Evolutionary conservation across 2,329 filamentous ascomycete species (phyloP).

Genomic region (Neurospora sp.): DNA sequence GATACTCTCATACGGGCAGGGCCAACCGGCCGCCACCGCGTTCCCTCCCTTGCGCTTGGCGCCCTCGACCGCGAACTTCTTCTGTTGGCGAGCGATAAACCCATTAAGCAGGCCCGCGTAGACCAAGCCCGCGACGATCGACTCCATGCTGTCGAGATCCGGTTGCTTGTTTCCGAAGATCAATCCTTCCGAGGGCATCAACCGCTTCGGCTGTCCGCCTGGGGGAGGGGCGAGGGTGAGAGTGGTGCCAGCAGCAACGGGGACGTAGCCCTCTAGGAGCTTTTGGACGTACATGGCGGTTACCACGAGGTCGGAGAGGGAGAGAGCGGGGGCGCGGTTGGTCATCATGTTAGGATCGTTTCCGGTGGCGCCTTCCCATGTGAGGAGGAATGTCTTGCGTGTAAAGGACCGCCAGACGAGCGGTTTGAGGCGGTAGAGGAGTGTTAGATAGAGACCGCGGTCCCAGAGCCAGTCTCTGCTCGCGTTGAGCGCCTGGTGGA

Average conservation of each 20-base stretch:
- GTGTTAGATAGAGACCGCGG: conserved; percentile 63
- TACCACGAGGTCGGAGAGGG: conserved; percentile 56
- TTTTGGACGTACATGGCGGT: conserved; percentile 57
- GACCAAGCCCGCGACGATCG: conserved; percentile 64
- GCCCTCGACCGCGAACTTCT: conserved; percentile 73
- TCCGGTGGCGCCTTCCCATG: conserved; percentile 42
- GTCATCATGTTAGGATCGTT: conserved; percentile 1
- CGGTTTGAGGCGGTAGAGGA: conserved; percentile 68
- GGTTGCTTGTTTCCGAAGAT: conserved; percentile 54
- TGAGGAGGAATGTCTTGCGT: conserved; percentile 67
- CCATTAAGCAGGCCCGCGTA: conserved; percentile 74
- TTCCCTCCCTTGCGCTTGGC: conserved; percentile 54
- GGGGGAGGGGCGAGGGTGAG: conserved; percentile 34
- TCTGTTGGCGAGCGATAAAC: conserved; percentile 68
- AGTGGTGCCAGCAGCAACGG: conserved; percentile 25
- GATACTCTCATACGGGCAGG: conserved; percentile 60
- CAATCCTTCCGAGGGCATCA: conserved; percentile 48
- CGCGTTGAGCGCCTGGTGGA: conserved; percentile 58
- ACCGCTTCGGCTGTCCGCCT: conserved; percentile 34
- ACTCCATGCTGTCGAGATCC: conserved; percentile 60
- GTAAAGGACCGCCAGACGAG: conserved; percentile 77
- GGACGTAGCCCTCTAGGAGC: conserved; percentile 48
- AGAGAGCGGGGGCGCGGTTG: conserved; percentile 55
- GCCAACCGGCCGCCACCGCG: conserved; percentile 62
- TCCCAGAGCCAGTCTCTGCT: conserved; percentile 61